Conservation (phyloP, 805 yeast species). For the Candida dajiaensis region DNA sequence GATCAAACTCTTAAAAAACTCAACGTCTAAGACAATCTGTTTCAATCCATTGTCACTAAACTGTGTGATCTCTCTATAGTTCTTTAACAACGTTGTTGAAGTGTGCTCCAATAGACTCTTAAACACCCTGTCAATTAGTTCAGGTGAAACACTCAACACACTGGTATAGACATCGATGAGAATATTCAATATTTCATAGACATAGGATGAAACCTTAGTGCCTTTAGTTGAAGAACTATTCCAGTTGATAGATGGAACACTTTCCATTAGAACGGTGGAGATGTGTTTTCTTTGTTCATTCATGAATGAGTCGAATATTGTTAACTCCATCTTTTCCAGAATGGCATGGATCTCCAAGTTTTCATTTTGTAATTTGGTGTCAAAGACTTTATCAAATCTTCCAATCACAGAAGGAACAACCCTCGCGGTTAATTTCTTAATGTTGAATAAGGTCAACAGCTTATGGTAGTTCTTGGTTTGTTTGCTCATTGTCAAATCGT, state of each 20-base stretch:
- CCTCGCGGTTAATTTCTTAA: constrained; percentile 39
- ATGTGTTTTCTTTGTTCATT: constrained; percentile 38
- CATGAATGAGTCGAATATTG: constrained; percentile 48
- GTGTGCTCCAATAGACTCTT: constrained; percentile 37
- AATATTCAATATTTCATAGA: constrained; percentile 43
- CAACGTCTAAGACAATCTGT: constrained; percentile 49
- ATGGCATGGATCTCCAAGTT: constrained; percentile 39
- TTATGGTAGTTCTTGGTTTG: constrained; percentile 38
- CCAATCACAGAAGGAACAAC: constrained; percentile 45
- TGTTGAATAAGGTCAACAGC: constrained; percentile 47
- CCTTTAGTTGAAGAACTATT: constrained; percentile 23
- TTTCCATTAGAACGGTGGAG: constrained; percentile 34
- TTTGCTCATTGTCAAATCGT: constrained; percentile 10
- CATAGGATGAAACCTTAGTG: constrained; percentile 37
- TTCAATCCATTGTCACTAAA: constrained; percentile 42
- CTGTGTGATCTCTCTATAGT: constrained; percentile 36
- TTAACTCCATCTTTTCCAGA: constrained; percentile 43
- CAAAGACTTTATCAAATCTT: constrained; percentile 45
- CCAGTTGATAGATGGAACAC: constrained; percentile 40
- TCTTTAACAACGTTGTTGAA: constrained; percentile 30
- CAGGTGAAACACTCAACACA: constrained; percentile 42
- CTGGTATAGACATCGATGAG: constrained; percentile 48
- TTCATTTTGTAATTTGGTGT: constrained; percentile 36
- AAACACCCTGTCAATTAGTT: constrained; percentile 39
- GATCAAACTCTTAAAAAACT: constrained; percentile 36